Conservation (phyloP, 805 yeast genomes). For the Wickerhamomyces mucosus region DNA sequence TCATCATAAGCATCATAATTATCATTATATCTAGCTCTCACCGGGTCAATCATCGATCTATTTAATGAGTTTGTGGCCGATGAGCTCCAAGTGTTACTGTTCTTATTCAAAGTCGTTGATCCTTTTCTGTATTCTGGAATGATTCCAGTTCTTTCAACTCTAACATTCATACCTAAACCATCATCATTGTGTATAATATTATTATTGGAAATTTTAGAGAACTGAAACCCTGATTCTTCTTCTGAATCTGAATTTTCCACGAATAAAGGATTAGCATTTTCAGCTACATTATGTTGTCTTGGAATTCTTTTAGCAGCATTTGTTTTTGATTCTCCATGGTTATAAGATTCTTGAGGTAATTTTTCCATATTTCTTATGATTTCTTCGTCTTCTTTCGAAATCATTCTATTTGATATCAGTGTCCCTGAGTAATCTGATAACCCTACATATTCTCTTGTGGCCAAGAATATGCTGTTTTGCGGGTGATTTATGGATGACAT, state of each 20-base stretch:
- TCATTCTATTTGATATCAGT: constrained; percentile 4
- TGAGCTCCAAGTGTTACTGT: constrained; percentile 1
- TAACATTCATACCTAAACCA: constrained; percentile 16
- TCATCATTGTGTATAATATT: constrained; percentile 6
- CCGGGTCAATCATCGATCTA: no score
- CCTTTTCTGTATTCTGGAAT: constrained; percentile 15
- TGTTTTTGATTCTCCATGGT: neutral
- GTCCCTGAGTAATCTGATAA: constrained; percentile 15
- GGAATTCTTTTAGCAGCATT: neutral
- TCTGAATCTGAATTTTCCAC: constrained; percentile 11
- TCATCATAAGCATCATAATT: constrained; percentile 10
- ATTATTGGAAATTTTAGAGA: constrained; percentile 8
- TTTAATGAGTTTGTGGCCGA: neutral
- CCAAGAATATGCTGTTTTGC: constrained; percentile 16
- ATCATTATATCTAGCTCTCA: no score
- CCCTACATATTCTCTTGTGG: constrained; percentile 25
- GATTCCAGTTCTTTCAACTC: constrained; percentile 3
- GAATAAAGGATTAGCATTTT: constrained; percentile 5
- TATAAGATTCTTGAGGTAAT: neutral
- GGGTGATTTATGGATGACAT: neutral
- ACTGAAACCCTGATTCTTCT: constrained; percentile 11
- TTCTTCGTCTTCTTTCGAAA: constrained; percentile 6
- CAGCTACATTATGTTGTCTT: neutral
- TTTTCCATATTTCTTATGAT: constrained; percentile 1
- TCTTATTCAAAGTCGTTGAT: neutral